phyloP scores from a whole-genome alignment of 495 filamentous ascomycete genomes.

The Penicillium pancosmium region DNA sequence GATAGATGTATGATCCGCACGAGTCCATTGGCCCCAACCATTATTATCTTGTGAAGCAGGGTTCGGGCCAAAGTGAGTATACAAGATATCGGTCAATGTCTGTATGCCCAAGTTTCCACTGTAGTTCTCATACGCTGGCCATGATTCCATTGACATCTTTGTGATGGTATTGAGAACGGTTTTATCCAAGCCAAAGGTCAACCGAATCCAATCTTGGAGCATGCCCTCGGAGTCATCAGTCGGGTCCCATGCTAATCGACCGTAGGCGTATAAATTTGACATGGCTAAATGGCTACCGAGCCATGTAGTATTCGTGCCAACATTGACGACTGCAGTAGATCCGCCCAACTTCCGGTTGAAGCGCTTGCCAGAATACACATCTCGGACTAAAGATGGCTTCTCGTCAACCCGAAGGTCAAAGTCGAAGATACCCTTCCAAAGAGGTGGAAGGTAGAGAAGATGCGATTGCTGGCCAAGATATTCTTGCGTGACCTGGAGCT shows the following conservation, averaged over 20 bases:
- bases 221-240: conserved; percentile 46
- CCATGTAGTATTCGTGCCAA: conserved; percentile 69
- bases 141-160: conserved; percentile 67
- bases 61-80: conserved; percentile 68
- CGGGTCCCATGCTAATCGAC: conserved; percentile 66
- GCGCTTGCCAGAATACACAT: conserved; percentile 61
- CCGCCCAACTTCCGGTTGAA: conserved; percentile 62
- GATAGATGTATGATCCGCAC: conserved; percentile 58
- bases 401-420: conserved; percentile 66
- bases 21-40: conserved; percentile 74
- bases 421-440: conserved; percentile 69
- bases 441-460: conserved; percentile 64
- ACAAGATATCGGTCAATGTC: conserved; percentile 68
- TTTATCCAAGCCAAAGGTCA: conserved; percentile 62
- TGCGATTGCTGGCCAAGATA: conserved; percentile 75
- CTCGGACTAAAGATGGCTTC: conserved; percentile 51
- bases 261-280: conserved; percentile 75
- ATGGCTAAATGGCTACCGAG: conserved; percentile 68
- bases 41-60: conserved; percentile 69
- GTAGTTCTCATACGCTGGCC: conserved; percentile 73
- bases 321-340: conserved; percentile 69
- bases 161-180: conserved; percentile 60
- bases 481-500: conserved; percentile 68
- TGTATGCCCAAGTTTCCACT: conserved; percentile 72
- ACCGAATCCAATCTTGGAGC: conserved; percentile 64